Evolutionary conservation across 2,329 filamentous ascomycete species (phyloP).

Genomic region (Pezicula neosporulosa): DNA sequence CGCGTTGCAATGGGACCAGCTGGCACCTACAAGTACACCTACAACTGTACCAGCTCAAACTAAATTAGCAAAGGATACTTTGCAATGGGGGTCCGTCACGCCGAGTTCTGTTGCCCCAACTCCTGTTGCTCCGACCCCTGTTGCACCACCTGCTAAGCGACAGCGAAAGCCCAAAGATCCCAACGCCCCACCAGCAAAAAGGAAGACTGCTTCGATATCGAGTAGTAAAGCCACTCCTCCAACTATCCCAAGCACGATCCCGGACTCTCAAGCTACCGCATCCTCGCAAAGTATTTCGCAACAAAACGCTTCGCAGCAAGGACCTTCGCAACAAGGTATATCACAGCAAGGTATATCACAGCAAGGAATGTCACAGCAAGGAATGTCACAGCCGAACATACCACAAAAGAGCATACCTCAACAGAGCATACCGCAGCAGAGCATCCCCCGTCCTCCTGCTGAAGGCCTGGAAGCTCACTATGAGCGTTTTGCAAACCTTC

Average conservation of each 20-base stretch:
- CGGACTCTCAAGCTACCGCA: conserved; percentile 20
- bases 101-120: neutral
- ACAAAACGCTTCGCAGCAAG: conserved; percentile 13
- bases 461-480: conserved; percentile 30
- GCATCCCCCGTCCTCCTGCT: conserved; percentile 22
- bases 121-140: conserved; percentile 5
- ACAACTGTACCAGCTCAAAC: neutral
- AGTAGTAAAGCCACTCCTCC: conserved; percentile 23
- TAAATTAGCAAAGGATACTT: neutral
- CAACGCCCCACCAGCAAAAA: conserved; percentile 18
- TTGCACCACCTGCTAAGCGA: conserved; percentile 32
- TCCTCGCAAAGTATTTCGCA: conserved; percentile 8
- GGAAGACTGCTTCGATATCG: conserved; percentile 21
- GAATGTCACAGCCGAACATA: conserved; percentile 6
- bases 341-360: no score
- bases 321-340: conserved; percentile 12
- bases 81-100: no score
- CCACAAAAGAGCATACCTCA: conserved; percentile 18
- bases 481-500: conserved; percentile 24
- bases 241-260: conserved; percentile 22
- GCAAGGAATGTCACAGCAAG: no score
- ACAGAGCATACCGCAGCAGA: conserved; percentile 4
- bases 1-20: conserved; percentile 20
- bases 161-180: conserved; percentile 33
- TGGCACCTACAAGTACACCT: conserved; percentile 14